A percentile compares a stretch with the other conserved stretches of the same genome.
These are phyloP conservation scores for Termitomyces sp. DNA, from an alignment of 768 basidiomycete genomes.

Conservation along the genomic window DNA sequence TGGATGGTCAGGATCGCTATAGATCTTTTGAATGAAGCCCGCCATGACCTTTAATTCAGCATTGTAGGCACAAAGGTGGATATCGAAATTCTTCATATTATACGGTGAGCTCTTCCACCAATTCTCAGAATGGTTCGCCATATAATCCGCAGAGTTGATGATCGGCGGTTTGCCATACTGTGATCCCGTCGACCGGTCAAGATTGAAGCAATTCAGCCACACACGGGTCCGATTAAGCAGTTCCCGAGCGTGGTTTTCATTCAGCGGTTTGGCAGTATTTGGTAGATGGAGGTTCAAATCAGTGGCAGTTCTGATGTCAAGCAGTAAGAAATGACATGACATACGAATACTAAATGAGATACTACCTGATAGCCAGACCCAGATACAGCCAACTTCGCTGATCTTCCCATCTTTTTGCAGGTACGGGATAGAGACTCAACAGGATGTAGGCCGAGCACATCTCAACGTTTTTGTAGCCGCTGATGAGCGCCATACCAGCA, in stretches of 20 bases:
- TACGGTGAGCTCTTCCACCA: constrained; percentile 69
- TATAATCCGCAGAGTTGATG: constrained; percentile 72
- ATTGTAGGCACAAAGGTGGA: constrained; percentile 76
- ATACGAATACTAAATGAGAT: background rate
- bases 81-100: constrained; percentile 71
- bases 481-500: constrained; percentile 71
- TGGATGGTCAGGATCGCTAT: constrained; percentile 68
- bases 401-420: constrained; percentile 79
- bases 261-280: constrained; percentile 62
- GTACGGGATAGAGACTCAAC: constrained; percentile 71
- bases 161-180: constrained; percentile 88
- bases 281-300: constrained; percentile 87
- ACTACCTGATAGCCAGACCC: constrained; percentile 79
- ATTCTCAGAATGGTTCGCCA: constrained; percentile 58
- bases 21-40: constrained; percentile 55
- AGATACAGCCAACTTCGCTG: constrained; percentile 88
- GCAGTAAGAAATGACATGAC: background rate
- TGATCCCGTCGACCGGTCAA: constrained; percentile 83
- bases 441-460: constrained; percentile 80
- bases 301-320: constrained; percentile 63
- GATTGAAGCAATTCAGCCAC: constrained; percentile 88
- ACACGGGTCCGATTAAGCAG: constrained; percentile 85
- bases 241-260: constrained; percentile 79
- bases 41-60: constrained; percentile 63
- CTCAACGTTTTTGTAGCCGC: constrained; percentile 78